Percentiles rank a stretch among this genome's conserved stretches.
These are phyloP conservation scores for Corylus americana DNA, from an alignment of 306 rosid species.

Conservation along the genomic window DNA sequence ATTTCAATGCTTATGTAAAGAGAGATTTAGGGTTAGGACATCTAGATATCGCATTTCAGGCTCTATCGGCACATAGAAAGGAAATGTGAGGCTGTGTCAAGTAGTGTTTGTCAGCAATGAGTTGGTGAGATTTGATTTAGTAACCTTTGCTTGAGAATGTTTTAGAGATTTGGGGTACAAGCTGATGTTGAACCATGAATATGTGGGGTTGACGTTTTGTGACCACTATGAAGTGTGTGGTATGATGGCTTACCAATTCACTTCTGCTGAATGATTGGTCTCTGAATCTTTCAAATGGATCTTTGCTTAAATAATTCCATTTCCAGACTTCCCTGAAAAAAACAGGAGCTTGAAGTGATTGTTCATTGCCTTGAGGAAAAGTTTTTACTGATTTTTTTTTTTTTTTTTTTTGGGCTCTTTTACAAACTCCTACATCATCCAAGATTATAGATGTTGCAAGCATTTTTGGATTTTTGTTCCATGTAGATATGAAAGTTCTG, in stretches of 20 bases:
- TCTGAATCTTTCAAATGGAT: neutral
- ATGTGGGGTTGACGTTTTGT: neutral
- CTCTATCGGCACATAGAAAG: neutral
- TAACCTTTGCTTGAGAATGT: neutral
- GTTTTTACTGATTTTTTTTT: neutral
- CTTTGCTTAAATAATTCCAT: neutral
- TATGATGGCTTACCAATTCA: neutral
- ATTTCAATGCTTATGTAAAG: neutral
- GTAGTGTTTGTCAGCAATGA: neutral
- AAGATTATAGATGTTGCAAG: neutral
- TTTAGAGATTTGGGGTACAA: neutral
- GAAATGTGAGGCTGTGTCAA: neutral
- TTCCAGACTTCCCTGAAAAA: constrained; percentile 4
- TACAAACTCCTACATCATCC: neutral
- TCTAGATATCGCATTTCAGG: constrained; percentile 1
- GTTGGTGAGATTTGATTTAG: neutral
- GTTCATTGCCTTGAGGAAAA: neutral
- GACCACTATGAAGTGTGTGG: neutral
- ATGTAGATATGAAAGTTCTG: neutral
- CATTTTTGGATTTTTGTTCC: neutral
- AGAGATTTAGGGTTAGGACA: neutral
- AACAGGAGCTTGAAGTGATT: neutral
- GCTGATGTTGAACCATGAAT: neutral
- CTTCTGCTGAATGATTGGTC: neutral
- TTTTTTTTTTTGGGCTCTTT: neutral